Evolutionary conservation across 768 basidiomycete genomes (phyloP), one percentile per base, ranked within the genome.

Genomic region (Pleurotus eryngii): DNA sequence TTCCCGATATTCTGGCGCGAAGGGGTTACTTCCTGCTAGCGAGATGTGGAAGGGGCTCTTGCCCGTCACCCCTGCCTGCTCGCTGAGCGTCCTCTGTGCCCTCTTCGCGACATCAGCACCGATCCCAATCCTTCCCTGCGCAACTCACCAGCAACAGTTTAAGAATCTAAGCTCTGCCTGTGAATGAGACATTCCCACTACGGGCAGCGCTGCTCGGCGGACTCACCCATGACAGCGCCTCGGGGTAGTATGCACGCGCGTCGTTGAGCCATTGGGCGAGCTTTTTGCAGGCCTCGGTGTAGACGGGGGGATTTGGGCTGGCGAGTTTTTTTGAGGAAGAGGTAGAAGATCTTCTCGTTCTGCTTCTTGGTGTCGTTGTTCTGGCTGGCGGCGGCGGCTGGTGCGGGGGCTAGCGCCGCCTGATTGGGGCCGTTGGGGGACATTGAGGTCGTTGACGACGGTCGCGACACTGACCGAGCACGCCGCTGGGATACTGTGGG

Each of bases 181-280:
- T 18, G 30, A 35, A 35, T 17, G 12, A 42, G 38, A n/a, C 2
- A 27, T 54, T 50, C 49, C 38, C 26, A 15, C 15, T 27, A 18
- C 14, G 38, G 12, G 18, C 14, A 18, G 18, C n/a, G 7, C 42
- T 22, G 20, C 8, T 5, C 20, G 26, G 17, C 17, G 8, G 18
- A 40, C 51, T 40, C 24, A 54, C 51, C 37, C 37, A 54, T 40
- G 51, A 39, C 39, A 22, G 14, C 26, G 51, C 51, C 20, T 54
- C 51, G 3, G 35, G n/a, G 38, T 54, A 54, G 51, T 54, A 54
- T 2, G 38, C 51, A 18, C 51, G 51, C n/a, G 51, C 5, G 39
- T 54, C 51, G 11, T 26, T 42, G 37, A 54, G 8, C 18, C 39
- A 54, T 12, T 9, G 7, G 15, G 24, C 39, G 15, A 54, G 51